Evolutionary conservation across 192 early-diverging fungal genomes (phyloP).

Genomic region (Backusella westeae): DNA sequence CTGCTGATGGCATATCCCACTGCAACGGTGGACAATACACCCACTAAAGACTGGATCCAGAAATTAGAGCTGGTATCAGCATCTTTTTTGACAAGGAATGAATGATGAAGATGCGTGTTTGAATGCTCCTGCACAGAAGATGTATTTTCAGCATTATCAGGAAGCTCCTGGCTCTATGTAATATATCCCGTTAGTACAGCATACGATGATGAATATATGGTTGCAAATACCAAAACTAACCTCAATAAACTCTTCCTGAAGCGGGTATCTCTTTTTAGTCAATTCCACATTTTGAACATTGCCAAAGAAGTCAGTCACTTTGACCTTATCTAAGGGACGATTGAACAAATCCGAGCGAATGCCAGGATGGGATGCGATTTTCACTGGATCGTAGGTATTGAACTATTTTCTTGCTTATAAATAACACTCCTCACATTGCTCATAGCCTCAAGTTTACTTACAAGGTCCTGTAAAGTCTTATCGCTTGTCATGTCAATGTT

Average conservation of each 20-base stretch:
- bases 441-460: conserved; percentile 24
- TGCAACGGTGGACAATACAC: background rate
- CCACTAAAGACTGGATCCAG: background rate
- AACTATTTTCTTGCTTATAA: conserved; percentile 49
- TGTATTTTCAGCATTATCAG: background rate
- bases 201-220: background rate
- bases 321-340: conserved; percentile 71
- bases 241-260: background rate
- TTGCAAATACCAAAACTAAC: background rate
- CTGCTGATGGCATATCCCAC: background rate
- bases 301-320: conserved; percentile 96
- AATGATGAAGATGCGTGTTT: background rate
- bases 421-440: background rate
- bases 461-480: conserved; percentile 69
- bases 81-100: conserved; percentile 3
- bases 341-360: conserved; percentile 83
- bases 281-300: conserved; percentile 90
- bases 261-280: conserved; percentile 49
- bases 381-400: conserved; percentile 69
- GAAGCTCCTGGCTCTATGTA: background rate
- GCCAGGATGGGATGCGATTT: conserved; percentile 83
- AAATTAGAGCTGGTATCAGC: background rate
- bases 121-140: background rate
- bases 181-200: background rate
- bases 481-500: conserved; percentile 78